Percentiles rank a stretch among this genome's conserved stretches.
These are phyloP conservation scores for Clonostachys chloroleuca DNA, from an alignment of 2,329 filamentous ascomycete genomes.

Conservation along the genomic window DNA sequence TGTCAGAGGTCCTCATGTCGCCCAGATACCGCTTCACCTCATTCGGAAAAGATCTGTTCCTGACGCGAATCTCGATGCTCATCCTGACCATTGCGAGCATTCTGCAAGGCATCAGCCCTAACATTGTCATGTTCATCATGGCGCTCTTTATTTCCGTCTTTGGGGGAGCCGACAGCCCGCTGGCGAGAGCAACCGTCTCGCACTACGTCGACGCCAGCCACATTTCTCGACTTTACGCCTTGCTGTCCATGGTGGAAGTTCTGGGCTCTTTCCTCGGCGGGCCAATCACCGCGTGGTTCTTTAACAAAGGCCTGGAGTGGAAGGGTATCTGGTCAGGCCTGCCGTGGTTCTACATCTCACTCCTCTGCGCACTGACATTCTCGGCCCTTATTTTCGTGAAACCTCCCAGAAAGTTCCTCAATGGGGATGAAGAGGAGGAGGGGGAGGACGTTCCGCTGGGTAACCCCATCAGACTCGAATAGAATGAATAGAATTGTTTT, in stretches of 20 bases:
- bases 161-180: constrained; percentile 28
- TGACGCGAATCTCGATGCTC: constrained; percentile 23
- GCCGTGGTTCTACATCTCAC: constrained; percentile 31
- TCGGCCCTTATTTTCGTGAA: constrained; percentile 19
- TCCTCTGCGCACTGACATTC: constrained; percentile 18
- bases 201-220: constrained; percentile 28
- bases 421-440: constrained; percentile 5
- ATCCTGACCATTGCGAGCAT: constrained; percentile 23
- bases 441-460: constrained; percentile 4
- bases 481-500: background rate
- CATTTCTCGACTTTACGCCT: constrained; percentile 33
- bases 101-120: constrained; percentile 24
- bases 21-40: constrained; percentile 22
- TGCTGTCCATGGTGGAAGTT: constrained; percentile 32
- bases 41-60: constrained; percentile 29
- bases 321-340: constrained; percentile 29
- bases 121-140: constrained; percentile 24
- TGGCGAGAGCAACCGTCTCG: constrained; percentile 32
- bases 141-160: constrained; percentile 29
- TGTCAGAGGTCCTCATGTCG: constrained; percentile 23
- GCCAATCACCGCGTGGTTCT: constrained; percentile 30
- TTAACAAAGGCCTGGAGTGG: constrained; percentile 24
- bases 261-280: constrained; percentile 31
- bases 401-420: constrained; percentile 14
- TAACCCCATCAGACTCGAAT: background rate